Conservation (phyloP, 1,284 basidiomycete genomes). For the Veloboletus limbatus region DNA sequence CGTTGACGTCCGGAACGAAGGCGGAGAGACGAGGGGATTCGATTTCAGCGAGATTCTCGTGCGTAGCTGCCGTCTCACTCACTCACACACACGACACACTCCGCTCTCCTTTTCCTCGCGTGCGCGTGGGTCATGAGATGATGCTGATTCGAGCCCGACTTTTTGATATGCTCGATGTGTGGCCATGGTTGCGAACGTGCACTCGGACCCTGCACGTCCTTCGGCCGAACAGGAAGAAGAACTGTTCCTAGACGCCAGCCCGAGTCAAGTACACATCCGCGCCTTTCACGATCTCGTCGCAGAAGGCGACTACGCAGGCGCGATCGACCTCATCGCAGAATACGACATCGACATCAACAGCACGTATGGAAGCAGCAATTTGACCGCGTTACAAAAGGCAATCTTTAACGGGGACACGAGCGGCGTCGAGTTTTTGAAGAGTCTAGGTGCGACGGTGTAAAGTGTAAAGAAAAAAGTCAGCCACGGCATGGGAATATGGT, state of each 20-base stretch:
- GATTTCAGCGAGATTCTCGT: slow-evolving; percentile 29
- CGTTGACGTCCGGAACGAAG: slow-evolving; percentile 27
- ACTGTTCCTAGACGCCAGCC: slow-evolving; percentile 15
- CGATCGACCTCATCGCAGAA: slow-evolving; percentile 16
- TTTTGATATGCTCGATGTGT: too few species aligned
- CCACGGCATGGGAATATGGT: too few species aligned
- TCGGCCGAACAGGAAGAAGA: slow-evolving; percentile 26
- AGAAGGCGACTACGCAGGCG: slow-evolving; percentile 21
- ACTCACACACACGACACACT: too few species aligned
- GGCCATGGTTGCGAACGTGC: too few species aligned
- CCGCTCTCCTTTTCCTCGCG: too few species aligned
- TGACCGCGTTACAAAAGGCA: slow-evolving; percentile 27
- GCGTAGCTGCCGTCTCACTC: too few species aligned
- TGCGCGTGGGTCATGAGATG: too few species aligned
- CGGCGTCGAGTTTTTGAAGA: slow-evolving; percentile 21
- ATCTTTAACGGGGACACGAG: slow-evolving; percentile 17
- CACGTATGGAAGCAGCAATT: slow-evolving; percentile 14
- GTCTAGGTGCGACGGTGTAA: slow-evolving; percentile 19
- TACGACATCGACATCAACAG: slow-evolving; percentile 23
- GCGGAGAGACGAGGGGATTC: slow-evolving; percentile 23
- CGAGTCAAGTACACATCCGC: slow-evolving; percentile 17
- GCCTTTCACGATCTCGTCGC: slow-evolving; percentile 27
- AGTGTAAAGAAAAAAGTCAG: background rate
- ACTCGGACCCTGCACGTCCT: too few species aligned
- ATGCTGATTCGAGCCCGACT: too few species aligned